phyloP scores from a whole-genome alignment of 164 flowering plant genomes.

The Pachysandra terminalis region DNA sequence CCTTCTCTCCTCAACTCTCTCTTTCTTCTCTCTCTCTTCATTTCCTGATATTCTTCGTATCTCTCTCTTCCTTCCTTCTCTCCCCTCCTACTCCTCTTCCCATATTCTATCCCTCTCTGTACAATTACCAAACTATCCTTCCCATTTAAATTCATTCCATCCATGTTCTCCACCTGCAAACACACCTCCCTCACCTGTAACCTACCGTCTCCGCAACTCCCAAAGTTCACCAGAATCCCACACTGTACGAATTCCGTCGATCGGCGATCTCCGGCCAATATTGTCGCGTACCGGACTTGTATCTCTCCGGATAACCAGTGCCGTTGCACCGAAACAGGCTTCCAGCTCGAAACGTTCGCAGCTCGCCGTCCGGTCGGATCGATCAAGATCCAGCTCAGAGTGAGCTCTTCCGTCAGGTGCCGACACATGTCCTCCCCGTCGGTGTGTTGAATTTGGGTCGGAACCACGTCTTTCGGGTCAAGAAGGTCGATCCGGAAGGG shows the following conservation, averaged over 20 bases:
- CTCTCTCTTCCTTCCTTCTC: conserved; percentile 26
- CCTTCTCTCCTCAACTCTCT: conserved; percentile 31
- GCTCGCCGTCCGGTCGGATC: conserved; percentile 39
- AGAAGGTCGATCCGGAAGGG: conserved; percentile 64
- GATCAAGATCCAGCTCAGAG: conserved; percentile 39
- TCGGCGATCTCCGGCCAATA: conserved; percentile 23
- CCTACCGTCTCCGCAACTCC: conserved; percentile 35
- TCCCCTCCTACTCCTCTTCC: conserved; percentile 23
- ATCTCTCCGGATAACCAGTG: conserved; percentile 65
- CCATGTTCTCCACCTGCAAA: conserved; percentile 70
- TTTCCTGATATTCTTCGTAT: conserved; percentile 32
- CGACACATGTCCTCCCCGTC: conserved; percentile 17
- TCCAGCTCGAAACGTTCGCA: conserved; percentile 49
- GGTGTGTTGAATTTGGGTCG: conserved; percentile 21
- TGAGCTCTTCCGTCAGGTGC: conserved; percentile 32
- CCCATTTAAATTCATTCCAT: conserved; percentile 54
- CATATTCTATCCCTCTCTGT: conserved; percentile 26
- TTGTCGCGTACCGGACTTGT: conserved; percentile 42
- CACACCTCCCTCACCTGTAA: conserved; percentile 61
- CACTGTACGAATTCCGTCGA: conserved; percentile 31
- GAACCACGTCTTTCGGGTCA: conserved; percentile 44
- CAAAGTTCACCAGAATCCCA: conserved; percentile 38
- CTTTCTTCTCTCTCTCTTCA: conserved; percentile 32
- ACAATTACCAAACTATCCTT: conserved; percentile 54
- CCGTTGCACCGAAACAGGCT: conserved; percentile 47